Evolutionary conservation across 2,329 filamentous ascomycete genomes (phyloP), one percentile per base, ranked within the genome.

Genomic region (Basipetospora chlamydospora): DNA sequence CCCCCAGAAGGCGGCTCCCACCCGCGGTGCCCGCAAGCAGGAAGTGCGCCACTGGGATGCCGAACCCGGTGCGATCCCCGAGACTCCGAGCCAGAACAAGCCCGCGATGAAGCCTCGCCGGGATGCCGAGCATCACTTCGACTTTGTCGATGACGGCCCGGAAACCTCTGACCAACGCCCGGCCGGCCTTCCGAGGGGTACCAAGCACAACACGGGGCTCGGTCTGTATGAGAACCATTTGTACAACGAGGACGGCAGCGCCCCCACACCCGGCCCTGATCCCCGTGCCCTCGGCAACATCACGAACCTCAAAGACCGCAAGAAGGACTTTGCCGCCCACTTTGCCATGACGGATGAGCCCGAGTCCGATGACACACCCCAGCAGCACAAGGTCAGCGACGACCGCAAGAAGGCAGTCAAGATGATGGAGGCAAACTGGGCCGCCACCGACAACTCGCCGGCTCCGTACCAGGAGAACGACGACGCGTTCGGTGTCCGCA

Each of bases 101-200:
- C 64, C 70, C 23, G 65, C 73, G 26, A 61, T 67, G 47, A 80
- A 80, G 52, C 68, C 80, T 26, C 82, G 88, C 41, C 82, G 77
- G 28, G 83, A 92, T 48, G 78, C 80, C 13, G 77, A 87, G 51
- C 61, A 76, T 2, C 85, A 96, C 56, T 95, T 94, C 51, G 77
- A 90, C 42, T 71, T 95, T 48, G 65, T 73, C 37, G 87, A 96
- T 51, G 77, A 87, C 39, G 76, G 73, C 33, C 70, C 70, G 23
- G 70, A 72, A 34, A 59, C 64, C 12, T 66, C 61, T 6, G 63
- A 67, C 38, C 58, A 61, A 29, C 64, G 64, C 35, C 49, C 56
- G 33, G 50, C 57, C 35, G 57, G 56, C 33, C 61, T 63, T 34
- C 66, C 64, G 36, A 67, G 64, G 39, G 73, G 71, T 30, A 57